These are phyloP conservation scores for Ganoderma lucidum DNA, from an alignment of 1,284 basidiomycete genomes.

Conservation along the genomic window DNA sequence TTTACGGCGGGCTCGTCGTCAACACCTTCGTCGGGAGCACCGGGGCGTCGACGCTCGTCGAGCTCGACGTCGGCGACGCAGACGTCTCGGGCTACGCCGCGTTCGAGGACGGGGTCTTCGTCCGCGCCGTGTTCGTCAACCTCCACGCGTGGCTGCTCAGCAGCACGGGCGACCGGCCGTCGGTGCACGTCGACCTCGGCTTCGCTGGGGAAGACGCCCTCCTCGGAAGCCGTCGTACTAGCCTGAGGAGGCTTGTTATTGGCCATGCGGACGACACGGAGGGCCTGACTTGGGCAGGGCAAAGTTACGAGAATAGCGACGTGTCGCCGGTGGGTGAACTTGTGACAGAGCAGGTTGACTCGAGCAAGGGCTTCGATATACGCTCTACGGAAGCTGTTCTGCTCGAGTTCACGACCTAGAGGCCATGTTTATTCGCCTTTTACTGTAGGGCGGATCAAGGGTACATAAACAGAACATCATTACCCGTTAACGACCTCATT, in stretches of 20 bases:
- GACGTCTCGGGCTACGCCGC: slow-evolving; percentile 69
- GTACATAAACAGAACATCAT: no score
- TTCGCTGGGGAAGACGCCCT: slow-evolving; percentile 15
- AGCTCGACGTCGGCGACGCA: slow-evolving; percentile 57
- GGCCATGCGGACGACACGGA: slow-evolving; percentile 65
- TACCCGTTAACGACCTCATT: no score
- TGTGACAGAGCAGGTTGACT: slow-evolving; percentile 44
- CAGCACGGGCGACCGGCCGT: slow-evolving; percentile 44
- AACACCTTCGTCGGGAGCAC: slow-evolving; percentile 51
- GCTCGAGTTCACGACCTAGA: slow-evolving; percentile 40
- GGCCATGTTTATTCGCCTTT: not conserved
- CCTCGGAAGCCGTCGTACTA: slow-evolving; percentile 3
- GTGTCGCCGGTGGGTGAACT: slow-evolving; percentile 53
- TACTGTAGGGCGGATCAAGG: no score
- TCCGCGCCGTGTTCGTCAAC: slow-evolving; percentile 65
- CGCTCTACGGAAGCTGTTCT: slow-evolving; percentile 62
- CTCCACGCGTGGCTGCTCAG: slow-evolving; percentile 57
- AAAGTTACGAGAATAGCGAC: slow-evolving; percentile 66
- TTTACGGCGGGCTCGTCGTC: slow-evolving; percentile 63
- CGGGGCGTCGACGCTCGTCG: slow-evolving; percentile 51
- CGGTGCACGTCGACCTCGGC: slow-evolving; percentile 51
- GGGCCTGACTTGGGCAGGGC: slow-evolving; percentile 69
- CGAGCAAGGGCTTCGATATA: slow-evolving; percentile 57
- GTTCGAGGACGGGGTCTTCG: slow-evolving; percentile 55
- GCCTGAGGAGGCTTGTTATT: slow-evolving; percentile 29